Evolutionary conservation across 1,284 basidiomycete species (phyloP), one percentile per base, ranked within the genome.

Genomic region (Golubevia sp.): DNA sequence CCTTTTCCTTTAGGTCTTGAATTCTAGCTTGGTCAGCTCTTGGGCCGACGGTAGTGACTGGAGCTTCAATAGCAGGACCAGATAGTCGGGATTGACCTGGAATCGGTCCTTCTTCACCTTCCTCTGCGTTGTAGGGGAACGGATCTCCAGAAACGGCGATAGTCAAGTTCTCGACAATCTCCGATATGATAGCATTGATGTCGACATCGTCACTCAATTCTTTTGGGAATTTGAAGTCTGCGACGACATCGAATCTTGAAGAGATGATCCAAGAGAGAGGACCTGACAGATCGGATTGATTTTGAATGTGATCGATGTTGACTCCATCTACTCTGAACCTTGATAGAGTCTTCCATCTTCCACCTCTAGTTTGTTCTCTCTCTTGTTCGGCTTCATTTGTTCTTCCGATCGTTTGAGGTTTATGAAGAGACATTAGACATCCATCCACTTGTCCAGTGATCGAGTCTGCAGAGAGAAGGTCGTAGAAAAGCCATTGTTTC

Each of bases 401-500:
- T 67, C 92, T 87, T 3, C 94, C 93, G 56, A 99, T 93, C 82
- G 92, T 96, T 85, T 99, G 96, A 6, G 96, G 96, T 82, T 91
- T 93, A 84, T 99, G 96, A 68, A 99, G 84, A 77, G 94, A 97
- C 86, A 98, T 97, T 15, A 99, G 83, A 77, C 97, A 99, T 76
- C 97, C 97, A 82, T 99, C 96, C 71, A 96, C 92, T 82, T 99
- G 97, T 0, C 96, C 96, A 2, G 97, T 96, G 61, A 98, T 92
- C 62, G 91, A 92, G 73, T 98, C 94, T 0, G 96, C 96, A 53
- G 89, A 90, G 44, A 85, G 76, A 2, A 86, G 64, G 83, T 97
- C 95, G 82, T 95, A 96, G 84, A 97, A 97, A 38, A 97, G 79
- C 94, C 94, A 99, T 76, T 92, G 91, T 82, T 96, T 97, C 63